A percentile compares a stretch with the other conserved stretches of the same genome.
phyloP scores from a whole-genome alignment of 768 basidiomycete species.

The Macrocybe gigantea region DNA sequence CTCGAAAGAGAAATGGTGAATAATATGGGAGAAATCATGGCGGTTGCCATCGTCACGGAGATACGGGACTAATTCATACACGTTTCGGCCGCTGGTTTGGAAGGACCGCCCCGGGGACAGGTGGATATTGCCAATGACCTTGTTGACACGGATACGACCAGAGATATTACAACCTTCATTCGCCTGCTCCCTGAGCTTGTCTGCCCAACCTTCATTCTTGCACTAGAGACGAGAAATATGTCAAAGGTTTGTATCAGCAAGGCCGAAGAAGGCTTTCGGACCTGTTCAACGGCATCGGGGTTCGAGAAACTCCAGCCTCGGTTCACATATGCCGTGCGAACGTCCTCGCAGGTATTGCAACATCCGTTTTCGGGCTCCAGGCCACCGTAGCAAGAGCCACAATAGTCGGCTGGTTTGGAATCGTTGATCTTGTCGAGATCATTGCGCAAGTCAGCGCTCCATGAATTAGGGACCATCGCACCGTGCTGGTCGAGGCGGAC shows the following conservation, averaged over 20 bases:
- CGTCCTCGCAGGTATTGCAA: slow-evolving; percentile 95
- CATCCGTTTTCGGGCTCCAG: slow-evolving; percentile 70
- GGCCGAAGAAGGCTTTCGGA: slow-evolving; percentile 23
- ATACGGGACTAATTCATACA: slow-evolving; percentile 92
- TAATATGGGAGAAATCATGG: slow-evolving; percentile 90
- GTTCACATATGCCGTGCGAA: slow-evolving; percentile 82
- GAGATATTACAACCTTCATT: slow-evolving; percentile 92
- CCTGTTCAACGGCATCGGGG: slow-evolving; percentile 92
- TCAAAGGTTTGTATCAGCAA: not conserved
- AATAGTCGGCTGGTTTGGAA: slow-evolving; percentile 59
- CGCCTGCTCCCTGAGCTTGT: slow-evolving; percentile 87
- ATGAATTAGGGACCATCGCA: slow-evolving; percentile 46
- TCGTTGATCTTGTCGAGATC: slow-evolving; percentile 80
- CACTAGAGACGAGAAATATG: slow-evolving; percentile 49
- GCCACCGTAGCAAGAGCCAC: slow-evolving; percentile 96
- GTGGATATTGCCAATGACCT: slow-evolving; percentile 94
- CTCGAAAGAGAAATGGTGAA: slow-evolving; percentile 79
- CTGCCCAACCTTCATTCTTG: slow-evolving; percentile 89
- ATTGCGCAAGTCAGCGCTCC: slow-evolving; percentile 66
- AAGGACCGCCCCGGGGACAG: slow-evolving; percentile 94
- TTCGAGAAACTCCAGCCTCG: slow-evolving; percentile 94
- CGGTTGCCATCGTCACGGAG: slow-evolving; percentile 80
- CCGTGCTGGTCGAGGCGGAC: slow-evolving; percentile 66
- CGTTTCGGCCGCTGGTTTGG: slow-evolving; percentile 73
- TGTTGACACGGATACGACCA: slow-evolving; percentile 92